Base-by-base conservation (phyloP, 2,329 filamentous ascomycete species). In the Cercospora sp. region DNA sequence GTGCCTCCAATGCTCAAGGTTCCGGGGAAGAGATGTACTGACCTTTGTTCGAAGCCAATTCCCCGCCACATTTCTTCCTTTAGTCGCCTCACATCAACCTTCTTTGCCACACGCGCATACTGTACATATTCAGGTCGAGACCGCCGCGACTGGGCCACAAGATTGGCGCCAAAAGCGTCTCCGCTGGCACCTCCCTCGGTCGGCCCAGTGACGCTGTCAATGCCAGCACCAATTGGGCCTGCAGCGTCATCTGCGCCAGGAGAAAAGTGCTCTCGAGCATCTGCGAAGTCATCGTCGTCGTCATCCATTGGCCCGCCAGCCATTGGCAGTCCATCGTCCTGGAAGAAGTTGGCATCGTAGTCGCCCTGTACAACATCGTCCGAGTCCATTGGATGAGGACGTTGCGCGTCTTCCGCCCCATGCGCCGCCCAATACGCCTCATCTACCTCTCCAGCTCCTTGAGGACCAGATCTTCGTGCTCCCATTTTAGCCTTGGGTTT, bases 311-410 rank as follows among this genome's bases (percentile, higher is more conserved):
- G 84, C 4, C 84, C 88, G 10, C 87, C 89, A 1, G 68, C 69
- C 74, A 92, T 87, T 1, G 90, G 89, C 71, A 94, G 82, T 1
- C 87, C 90, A 73, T 94, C 92, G 75, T 98, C 95, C 75, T 95
- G 91, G 83, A 98, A 99, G 86, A 98, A 99, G 79, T 98, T 91
- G 67, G 95, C 94, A 78, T 98, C 93, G 80, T 98, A 99, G 77
- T 96, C 90, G 69, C 94, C 94, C 73, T 88, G 84, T 2, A 86
- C 79, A 1, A 88, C 88, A 26, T 90, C 89, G 61, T 83, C 80
- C 10, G 51, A 39, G 60, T 77, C 77, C 45, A 76, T 72, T 23
- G 74, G 67, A 70, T 77, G 75, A 72, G 69, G 72, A 64, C 72
- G 72, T 64, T 78, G 76, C 45, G 78, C 74, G 36, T 73, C 72